phyloP scores from a whole-genome alignment of 2,329 filamentous ascomycete genomes.

The Epichloe sibirici region DNA sequence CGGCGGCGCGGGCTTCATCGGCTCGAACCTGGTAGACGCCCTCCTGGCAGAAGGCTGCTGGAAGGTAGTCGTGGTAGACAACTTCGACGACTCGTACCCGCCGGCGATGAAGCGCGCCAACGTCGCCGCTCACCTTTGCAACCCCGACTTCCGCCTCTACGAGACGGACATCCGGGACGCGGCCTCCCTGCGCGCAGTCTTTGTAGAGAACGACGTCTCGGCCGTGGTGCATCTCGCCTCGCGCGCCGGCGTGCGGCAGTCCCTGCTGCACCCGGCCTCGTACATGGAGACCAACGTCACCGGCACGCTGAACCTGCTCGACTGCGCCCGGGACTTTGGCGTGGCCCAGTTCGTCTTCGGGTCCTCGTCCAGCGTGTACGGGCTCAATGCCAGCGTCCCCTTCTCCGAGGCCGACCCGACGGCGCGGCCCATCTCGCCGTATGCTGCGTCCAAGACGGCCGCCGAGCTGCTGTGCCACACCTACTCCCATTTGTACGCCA shows the following conservation, averaged over 20 bases:
- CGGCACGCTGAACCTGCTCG: conserved; percentile 13
- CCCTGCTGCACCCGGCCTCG: conserved; percentile 8
- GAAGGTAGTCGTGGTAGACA: conserved; percentile 13
- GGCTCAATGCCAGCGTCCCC: conserved; percentile 10
- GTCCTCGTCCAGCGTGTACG: conserved; percentile 15
- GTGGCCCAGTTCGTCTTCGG: conserved; percentile 13
- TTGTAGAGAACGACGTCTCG: conserved; percentile 8
- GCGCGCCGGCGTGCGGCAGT: conserved; percentile 13
- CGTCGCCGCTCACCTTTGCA: conserved; percentile 9
- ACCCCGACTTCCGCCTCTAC: conserved; percentile 11
- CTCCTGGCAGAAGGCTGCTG: conserved; percentile 12
- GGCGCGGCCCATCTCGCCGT: conserved; percentile 13
- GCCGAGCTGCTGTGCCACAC: conserved; percentile 14
- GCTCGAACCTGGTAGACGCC: conserved; percentile 13
- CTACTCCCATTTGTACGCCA: conserved; percentile 13
- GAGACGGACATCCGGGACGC: conserved; percentile 2
- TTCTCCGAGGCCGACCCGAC: conserved; percentile 11
- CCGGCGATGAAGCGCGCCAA: conserved; percentile 13
- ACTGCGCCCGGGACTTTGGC: conserved; percentile 12
- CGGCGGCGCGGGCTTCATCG: conserved; percentile 15
- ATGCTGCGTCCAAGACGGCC: conserved; percentile 11
- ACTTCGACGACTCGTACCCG: conserved; percentile 13
- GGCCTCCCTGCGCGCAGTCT: conserved; percentile 8
- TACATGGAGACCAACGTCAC: conserved; percentile 14
- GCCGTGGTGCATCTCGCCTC: conserved; percentile 13